Base-by-base conservation (phyloP, 2,329 filamentous ascomycete species). In the Aspergillus brunneoviolaceus region DNA sequence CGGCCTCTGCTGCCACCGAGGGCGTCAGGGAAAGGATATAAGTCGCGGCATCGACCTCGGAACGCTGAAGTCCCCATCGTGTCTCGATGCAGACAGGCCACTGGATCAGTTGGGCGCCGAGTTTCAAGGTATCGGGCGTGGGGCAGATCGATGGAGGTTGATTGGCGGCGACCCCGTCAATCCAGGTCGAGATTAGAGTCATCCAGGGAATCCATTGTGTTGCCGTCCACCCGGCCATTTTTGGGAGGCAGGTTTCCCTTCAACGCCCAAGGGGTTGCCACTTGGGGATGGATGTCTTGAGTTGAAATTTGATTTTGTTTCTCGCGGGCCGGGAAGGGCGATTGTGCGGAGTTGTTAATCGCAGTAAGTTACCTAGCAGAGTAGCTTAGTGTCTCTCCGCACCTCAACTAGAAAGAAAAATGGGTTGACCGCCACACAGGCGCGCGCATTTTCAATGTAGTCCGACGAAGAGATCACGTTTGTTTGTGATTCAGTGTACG, bases 61-160 rank as follows among this genome's bases (percentile, higher is more conserved):
- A 6, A 25, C 39, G 56, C 52, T 29, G 42, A n/a, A 21, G 42
- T 51, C 31, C 59, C 68, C 66, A 68, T 57, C 59, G 58, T 1
- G 68, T 67, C 55, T 70, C 67, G n/a, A 68, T 49, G 53, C 72
- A 74, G 19, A 65, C 51, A 4, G 72, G 71, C 61, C 67, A 63
- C 52, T 66, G 63, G 29, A 74, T 58, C 55, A 67, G 63, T 14
- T 63, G 65, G 33, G 61, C 61, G 39, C 67, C 63, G 21, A 64
- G 53, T 14, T 68, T 62, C 23, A 56, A 59, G 60, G 63, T 63
- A 42, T 58, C 47, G 47, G 55, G 58, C 9, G 60, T 59, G n/a
- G 63, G 67, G 50, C 70, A 73, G 55, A 63, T 58, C 3, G 65
- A 51, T 49, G 65, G 60, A 47, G 55, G 52, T 16, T 35, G 45